A percentile compares a stretch with the other conserved stretches of the same genome.
Evolutionary conservation across 257 asterid genomes (phyloP).

Genomic region (Scutellaria baicalensis): DNA sequence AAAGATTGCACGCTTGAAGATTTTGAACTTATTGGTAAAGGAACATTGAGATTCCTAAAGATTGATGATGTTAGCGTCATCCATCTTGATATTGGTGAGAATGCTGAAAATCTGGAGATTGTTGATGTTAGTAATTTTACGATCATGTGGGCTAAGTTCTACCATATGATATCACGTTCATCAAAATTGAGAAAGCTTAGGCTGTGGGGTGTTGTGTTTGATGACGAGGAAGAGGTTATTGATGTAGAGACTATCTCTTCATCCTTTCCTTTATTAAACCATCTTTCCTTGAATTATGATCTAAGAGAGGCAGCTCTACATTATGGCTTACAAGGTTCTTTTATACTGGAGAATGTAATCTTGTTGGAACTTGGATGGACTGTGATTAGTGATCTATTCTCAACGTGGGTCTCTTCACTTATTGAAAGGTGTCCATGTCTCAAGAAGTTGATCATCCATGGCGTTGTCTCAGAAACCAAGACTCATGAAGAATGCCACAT

Average conservation of each 20-base stretch:
- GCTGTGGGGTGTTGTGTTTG: conserved; percentile 84
- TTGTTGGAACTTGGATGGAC: conserved; percentile 81
- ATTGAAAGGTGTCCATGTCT: conserved; percentile 64
- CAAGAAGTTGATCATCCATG: conserved; percentile 61
- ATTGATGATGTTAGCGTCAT: conserved; percentile 84
- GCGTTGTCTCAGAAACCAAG: conserved; percentile 74
- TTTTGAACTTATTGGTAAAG: conserved; percentile 71
- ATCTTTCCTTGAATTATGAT: conserved; percentile 64
- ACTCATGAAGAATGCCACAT: conserved; percentile 63
- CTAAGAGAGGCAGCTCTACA: conserved; percentile 51
- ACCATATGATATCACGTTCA: conserved; percentile 71
- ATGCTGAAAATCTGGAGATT: conserved; percentile 61
- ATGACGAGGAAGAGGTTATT: conserved; percentile 66
- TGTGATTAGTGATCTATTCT: conserved; percentile 50
- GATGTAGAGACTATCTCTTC: conserved; percentile 71
- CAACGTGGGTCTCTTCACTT: conserved; percentile 63
- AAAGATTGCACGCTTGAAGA: conserved; percentile 75
- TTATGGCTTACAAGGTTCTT: conserved; percentile 54
- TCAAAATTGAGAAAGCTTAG: conserved; percentile 55
- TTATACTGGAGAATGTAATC: conserved; percentile 50
- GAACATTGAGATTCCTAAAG: conserved; percentile 46
- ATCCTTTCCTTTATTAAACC: conserved; percentile 58
- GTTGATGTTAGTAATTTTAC: conserved; percentile 85
- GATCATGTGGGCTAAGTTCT: conserved; percentile 75
- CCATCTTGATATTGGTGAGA: conserved; percentile 78